Percentiles rank a stretch among this genome's conserved stretches.
phyloP scores from a whole-genome alignment of 768 basidiomycete genomes.

The Termitomyces sp. region DNA sequence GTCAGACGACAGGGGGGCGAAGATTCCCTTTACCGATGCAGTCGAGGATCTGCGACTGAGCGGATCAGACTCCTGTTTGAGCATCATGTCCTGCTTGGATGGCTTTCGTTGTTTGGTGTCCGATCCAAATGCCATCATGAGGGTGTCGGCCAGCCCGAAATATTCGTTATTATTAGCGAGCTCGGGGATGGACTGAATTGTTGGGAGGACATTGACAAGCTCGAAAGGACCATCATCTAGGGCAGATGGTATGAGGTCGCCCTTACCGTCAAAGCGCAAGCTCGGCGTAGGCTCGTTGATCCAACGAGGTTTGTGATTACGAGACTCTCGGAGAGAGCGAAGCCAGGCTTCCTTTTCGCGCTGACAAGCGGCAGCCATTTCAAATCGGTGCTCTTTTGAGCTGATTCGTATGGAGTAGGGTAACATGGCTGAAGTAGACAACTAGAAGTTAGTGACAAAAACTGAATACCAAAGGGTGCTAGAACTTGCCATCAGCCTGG shows the following conservation, averaged over 20 bases:
- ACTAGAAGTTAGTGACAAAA: not conserved
- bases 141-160: slow-evolving; percentile 31
- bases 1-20: slow-evolving; percentile 49
- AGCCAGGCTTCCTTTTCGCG: slow-evolving; percentile 90
- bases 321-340: slow-evolving; percentile 54
- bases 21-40: slow-evolving; percentile 60
- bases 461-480: not conserved
- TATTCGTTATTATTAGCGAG: slow-evolving; percentile 27
- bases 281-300: slow-evolving; percentile 62
- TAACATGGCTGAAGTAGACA: slow-evolving; percentile 56
- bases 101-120: slow-evolving; percentile 27
- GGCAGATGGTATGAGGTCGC: slow-evolving; percentile 30
- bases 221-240: slow-evolving; percentile 41
- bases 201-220: slow-evolving; percentile 39
- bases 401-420: slow-evolving; percentile 80
- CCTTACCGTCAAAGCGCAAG: slow-evolving; percentile 45
- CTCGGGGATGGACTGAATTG: slow-evolving; percentile 58
- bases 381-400: slow-evolving; percentile 69
- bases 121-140: slow-evolving; percentile 28
- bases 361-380: slow-evolving; percentile 81
- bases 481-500: slow-evolving; percentile 70
- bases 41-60: slow-evolving; percentile 60
- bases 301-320: slow-evolving; percentile 45
- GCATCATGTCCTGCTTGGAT: slow-evolving; percentile 20
- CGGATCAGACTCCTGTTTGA: slow-evolving; percentile 15